A percentile compares a stretch with the other conserved stretches of the same genome.
Evolutionary conservation across 768 basidiomycete species (phyloP).

Genomic region (Naganishia onofrii): DNA sequence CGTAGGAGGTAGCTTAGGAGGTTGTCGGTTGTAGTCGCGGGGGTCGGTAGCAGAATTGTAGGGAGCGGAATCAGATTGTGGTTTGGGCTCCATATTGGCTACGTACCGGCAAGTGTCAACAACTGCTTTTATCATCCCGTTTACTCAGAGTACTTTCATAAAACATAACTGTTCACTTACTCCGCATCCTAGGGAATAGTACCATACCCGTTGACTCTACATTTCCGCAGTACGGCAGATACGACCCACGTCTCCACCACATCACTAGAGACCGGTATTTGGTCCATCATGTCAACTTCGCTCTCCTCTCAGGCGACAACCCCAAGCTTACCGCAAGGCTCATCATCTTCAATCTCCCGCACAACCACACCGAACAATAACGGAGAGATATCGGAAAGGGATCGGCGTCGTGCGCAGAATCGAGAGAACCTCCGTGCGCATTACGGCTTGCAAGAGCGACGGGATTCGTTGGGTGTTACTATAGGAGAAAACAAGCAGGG

Average conservation of each 20-base stretch:
- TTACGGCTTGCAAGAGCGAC: conserved; percentile 29
- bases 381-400: conserved; percentile 28
- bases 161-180: no score
- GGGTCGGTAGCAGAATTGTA: no score
- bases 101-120: no score
- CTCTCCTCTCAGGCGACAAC: neutral
- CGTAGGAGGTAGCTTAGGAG: no score
- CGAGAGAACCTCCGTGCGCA: conserved; percentile 30
- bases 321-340: neutral
- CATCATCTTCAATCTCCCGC: conserved; percentile 36
- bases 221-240: neutral
- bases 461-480: neutral
- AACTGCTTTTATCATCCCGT: no score
- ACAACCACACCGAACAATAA: conserved; percentile 25
- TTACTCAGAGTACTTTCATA: no score
- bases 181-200: neutral
- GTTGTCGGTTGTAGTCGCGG: no score
- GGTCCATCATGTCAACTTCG: neutral
- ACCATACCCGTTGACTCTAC: neutral
- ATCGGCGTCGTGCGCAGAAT: conserved; percentile 28
- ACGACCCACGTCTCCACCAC: no score
- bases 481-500: neutral
- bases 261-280: no score
- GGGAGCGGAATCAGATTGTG: no score
- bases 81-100: no score